Evolutionary conservation across 495 filamentous ascomycete genomes (phyloP), one percentile per base, ranked within the genome.

Genomic region (Tirmania nivea): DNA sequence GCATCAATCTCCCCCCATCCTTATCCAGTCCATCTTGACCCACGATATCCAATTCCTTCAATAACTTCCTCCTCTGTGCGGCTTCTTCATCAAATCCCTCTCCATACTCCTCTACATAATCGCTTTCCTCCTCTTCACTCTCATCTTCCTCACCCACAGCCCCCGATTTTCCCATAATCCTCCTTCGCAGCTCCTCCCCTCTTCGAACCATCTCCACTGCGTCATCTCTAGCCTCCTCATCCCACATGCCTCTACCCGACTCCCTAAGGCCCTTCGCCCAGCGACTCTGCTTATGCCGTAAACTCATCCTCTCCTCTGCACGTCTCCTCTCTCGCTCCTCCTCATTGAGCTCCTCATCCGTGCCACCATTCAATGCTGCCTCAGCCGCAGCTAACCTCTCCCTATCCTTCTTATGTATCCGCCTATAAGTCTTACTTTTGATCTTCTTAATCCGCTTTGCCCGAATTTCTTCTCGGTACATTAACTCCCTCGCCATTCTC

Each of bases 381-480:
- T 89, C 69, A 31, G 78, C 78, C 45, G 85, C 78, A 25, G 74
- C 72, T 52, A 86, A 79, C 51, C 84, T 72, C 56, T 83, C 79
- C 11, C 78, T 74, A 60, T 94, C 84, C 60, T 84, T 94, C 36
- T 90, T 79, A 64, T 95, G 92, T 20, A 96, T 80, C 51, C 87
- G 79, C 16, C 86, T 80, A 62, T 88, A 97, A 0, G 86, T 76
- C 62, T 94, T 96, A 60, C 81, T 87, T 71, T 97, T 97, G 65
- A 97, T 97, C 70, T 95, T 96, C 67, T 94, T 94, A 66, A 97
- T 83, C 3, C 90, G 80, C 68, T 89, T 94, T 4, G 86, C 76
- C 52, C 85, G 78, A 0, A 80, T 75, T 65, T 93, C 83, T 65
- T 97, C 92, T n/a, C 89, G 75, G 55, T 92, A 94, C 49, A 93